Evolutionary conservation across 1,139 yeast genomes (phyloP).

Genomic region (Protomyces pachydermus): DNA sequence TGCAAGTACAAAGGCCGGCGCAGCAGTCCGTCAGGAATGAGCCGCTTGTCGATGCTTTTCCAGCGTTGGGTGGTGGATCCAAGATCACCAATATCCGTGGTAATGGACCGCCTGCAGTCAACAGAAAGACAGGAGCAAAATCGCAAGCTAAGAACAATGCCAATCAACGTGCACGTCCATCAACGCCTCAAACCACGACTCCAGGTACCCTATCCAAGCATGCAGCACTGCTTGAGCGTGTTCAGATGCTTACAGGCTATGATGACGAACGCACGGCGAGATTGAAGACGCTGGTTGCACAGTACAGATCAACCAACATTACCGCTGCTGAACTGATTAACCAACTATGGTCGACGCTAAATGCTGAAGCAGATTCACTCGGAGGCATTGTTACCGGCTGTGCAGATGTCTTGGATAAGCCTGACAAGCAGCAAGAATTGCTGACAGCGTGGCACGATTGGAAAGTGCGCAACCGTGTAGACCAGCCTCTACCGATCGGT

Average conservation of each 20-base stretch:
- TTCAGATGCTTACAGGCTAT: conserved; percentile 8
- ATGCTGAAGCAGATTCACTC: conserved; percentile 8
- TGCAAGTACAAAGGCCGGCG: conserved; percentile 18
- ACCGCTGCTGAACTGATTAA: conserved; percentile 25
- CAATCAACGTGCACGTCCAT: background rate
- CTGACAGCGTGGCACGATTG: conserved; percentile 29
- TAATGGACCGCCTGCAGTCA: background rate
- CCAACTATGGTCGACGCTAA: conserved; percentile 10
- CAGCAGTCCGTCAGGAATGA: conserved; percentile 6
- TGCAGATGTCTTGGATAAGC: conserved; percentile 25
- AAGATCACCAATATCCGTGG: background rate
- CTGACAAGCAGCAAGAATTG: conserved; percentile 25
- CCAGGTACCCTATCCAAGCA: conserved; percentile 6
- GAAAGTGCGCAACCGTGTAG: conserved; percentile 19
- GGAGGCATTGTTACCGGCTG: conserved; percentile 21
- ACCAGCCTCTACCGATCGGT: conserved; percentile 4
- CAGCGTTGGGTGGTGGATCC: conserved; percentile 19
- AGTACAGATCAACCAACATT: conserved; percentile 20
- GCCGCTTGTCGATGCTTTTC: conserved; percentile 18
- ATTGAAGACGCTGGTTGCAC: conserved; percentile 23
- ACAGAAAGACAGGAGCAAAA: background rate
- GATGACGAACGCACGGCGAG: conserved; percentile 18
- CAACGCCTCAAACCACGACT: background rate
- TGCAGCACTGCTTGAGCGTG: conserved; percentile 11
- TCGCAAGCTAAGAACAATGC: background rate